Conservation (phyloP, 371 early-diverging fungal species). For the Dichotomocladium elegans region DNA sequence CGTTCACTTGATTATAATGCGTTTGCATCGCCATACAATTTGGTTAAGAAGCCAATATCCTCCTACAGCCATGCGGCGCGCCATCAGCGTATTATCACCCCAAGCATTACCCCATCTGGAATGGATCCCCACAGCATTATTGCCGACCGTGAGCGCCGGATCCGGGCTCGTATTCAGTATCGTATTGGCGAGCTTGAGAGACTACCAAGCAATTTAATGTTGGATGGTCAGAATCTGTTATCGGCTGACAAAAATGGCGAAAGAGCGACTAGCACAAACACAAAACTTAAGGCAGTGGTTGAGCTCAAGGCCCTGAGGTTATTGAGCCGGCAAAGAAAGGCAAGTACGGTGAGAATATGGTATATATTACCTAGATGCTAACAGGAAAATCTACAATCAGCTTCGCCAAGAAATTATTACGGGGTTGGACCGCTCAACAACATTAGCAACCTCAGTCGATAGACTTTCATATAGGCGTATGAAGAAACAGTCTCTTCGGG, state of each 20-base stretch:
- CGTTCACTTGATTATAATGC: too few relatives aligned
- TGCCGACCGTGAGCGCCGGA: conserved; percentile 73
- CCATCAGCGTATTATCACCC: conserved; percentile 61
- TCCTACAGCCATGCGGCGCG: conserved; percentile 61
- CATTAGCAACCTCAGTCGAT: conserved; percentile 77
- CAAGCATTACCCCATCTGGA: conserved; percentile 71
- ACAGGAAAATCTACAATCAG: conserved; percentile 44
- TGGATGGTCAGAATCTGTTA: conserved; percentile 22
- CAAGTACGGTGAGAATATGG: conserved; percentile 2
- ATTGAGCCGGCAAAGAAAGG: conserved; percentile 69
- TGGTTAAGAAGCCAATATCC: conserved; percentile 47
- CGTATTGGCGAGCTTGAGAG: conserved; percentile 78
- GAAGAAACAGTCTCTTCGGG: conserved; percentile 89
- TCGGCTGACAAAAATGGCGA: conserved; percentile 18
- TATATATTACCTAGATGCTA: not conserved
- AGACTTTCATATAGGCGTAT: conserved; percentile 75
- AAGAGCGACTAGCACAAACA: not conserved
- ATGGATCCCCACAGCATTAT: conserved; percentile 73
- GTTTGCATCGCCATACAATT: conserved; percentile 50
- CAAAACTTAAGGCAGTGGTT: conserved; percentile 39
- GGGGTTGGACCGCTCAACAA: conserved; percentile 65
- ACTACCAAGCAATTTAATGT: conserved; percentile 31
- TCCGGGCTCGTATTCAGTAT: conserved; percentile 64
- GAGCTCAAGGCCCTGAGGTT: conserved; percentile 26
- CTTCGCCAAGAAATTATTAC: conserved; percentile 79